Evolutionary conservation across 441 rosid species (phyloP).

Genomic region (Codiaeum variegatum): DNA sequence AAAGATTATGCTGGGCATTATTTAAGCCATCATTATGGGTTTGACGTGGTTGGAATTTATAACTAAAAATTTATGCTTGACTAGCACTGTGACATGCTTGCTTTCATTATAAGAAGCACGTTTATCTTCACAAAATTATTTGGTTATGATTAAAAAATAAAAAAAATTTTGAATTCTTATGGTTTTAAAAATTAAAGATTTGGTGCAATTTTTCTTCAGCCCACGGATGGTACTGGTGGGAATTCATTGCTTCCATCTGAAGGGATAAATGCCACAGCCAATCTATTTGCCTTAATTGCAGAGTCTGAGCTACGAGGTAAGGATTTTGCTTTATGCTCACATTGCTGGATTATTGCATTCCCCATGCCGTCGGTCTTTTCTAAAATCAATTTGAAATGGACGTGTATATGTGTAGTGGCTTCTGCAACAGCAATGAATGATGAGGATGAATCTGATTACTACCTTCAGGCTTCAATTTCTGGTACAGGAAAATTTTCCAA

Average conservation of each 20-base stretch:
- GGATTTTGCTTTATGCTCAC: constrained; percentile 15
- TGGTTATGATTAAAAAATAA: constrained; percentile 21
- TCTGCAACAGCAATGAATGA: constrained; percentile 71
- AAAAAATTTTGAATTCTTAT: too few relatives aligned
- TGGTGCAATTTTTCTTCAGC: constrained; percentile 46
- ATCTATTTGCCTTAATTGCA: constrained; percentile 67
- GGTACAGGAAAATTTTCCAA: constrained; percentile 43
- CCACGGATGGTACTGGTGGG: constrained; percentile 52
- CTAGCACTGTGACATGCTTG: background rate
- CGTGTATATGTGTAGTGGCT: constrained; percentile 50
- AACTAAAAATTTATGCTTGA: background rate
- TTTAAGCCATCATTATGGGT: background rate
- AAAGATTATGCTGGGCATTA: background rate
- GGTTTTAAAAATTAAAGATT: constrained; percentile 23
- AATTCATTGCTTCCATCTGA: constrained; percentile 69
- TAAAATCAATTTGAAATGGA: constrained; percentile 9
- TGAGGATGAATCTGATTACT: constrained; percentile 56
- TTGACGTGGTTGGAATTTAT: background rate
- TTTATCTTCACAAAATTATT: constrained; percentile 8
- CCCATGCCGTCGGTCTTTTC: constrained; percentile 17
- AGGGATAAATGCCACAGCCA: constrained; percentile 78
- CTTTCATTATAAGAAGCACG: background rate
- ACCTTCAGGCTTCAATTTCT: constrained; percentile 80
- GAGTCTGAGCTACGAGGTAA: constrained; percentile 86
- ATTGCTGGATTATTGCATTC: constrained; percentile 21